Base-by-base conservation (phyloP, 495 filamentous ascomycete species). In the Penicillium chermesinum region DNA sequence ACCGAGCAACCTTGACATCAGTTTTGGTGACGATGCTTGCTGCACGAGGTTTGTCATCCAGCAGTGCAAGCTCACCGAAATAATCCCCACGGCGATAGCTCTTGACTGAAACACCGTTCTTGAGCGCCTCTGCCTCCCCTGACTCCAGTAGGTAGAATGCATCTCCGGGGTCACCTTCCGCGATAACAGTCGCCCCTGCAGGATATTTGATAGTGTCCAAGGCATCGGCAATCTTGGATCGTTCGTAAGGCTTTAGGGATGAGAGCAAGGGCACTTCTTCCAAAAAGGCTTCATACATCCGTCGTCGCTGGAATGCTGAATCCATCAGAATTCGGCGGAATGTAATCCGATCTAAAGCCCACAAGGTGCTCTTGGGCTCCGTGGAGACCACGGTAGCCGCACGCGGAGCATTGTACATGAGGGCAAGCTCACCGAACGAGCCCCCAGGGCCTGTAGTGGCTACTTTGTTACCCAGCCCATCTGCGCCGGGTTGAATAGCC, bases 241-340 rank as follows among this genome's bases (percentile, higher is more conserved):
- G 84, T 67, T 98, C 93, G 60, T 96, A 97, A 0, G 85, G 74
- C 15, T 90, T 91, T 36, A 98, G 79, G 19, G 78, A 83, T 10
- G 83, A 80, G 9, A 97, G 80, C n/a, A 97, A 76, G 0, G 88
- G 86, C 4, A 98, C 91, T 69, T 96, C 91, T 62, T 95, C 90
- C n/a, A 98, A 77, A 74, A 98, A 97, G 58, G 83, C 85, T 64
- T 98, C 93, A 64, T 97, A 98, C 83, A 97, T 89, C 54, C 90
- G 86, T 49, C 93, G 83, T 22, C 91, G 87, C 61, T 91, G 87
- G 70, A 96, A 98, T 14, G 93, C 94, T 40, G 87, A 91, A 70
- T 97, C 93, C 94, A 98, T 96, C 44, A 98, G 75, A 57, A 98
- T 97, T 22, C 93, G 88, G 41, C 93, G 88, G 79, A 98, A 98